These are phyloP conservation scores for Chlorella vulgaris DNA, from an alignment of 139 green algal genomes.

Conservation along the genomic window DNA sequence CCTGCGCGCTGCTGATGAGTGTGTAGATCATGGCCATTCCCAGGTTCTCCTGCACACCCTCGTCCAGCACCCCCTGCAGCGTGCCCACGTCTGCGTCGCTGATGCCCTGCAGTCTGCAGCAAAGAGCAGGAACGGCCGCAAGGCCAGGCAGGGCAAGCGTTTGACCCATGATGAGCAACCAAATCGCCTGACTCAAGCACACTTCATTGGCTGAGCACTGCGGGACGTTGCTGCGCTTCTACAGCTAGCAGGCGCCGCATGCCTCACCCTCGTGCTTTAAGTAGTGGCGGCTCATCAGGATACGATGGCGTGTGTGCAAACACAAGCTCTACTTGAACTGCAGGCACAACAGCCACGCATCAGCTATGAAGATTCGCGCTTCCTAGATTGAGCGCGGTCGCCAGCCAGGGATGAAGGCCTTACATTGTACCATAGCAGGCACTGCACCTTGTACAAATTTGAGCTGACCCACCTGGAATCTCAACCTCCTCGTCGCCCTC, in stretches of 20 bases:
- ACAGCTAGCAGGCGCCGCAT: too few relatives aligned
- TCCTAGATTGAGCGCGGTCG: too few relatives aligned
- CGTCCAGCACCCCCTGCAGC: conserved; percentile 48
- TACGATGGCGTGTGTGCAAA: conserved; percentile 61
- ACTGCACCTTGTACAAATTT: not conserved
- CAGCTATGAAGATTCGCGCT: too few relatives aligned
- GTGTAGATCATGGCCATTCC: conserved; percentile 60
- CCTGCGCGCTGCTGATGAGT: conserved; percentile 64
- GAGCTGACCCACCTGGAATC: conserved; percentile 10
- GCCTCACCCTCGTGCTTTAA: conserved; percentile 53
- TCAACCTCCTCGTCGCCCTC: conserved; percentile 3
- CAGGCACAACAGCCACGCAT: too few relatives aligned
- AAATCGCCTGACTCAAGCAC: too few relatives aligned
- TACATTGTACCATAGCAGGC: too few relatives aligned
- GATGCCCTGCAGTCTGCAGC: conserved; percentile 67
- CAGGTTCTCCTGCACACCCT: conserved; percentile 57
- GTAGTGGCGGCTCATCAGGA: conserved; percentile 55
- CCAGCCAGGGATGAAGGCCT: too few relatives aligned
- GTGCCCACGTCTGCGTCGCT: conserved; percentile 66
- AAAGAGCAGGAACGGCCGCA: not conserved
- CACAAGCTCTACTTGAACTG: conserved; percentile 47
- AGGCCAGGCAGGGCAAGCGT: not conserved
- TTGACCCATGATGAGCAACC: too few relatives aligned
- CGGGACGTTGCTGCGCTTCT: too few relatives aligned
- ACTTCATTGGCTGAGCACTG: too few relatives aligned